Evolutionary conservation across 2,329 filamentous ascomycete species (phyloP).

Genomic region (Aspergillus ochraceus): DNA sequence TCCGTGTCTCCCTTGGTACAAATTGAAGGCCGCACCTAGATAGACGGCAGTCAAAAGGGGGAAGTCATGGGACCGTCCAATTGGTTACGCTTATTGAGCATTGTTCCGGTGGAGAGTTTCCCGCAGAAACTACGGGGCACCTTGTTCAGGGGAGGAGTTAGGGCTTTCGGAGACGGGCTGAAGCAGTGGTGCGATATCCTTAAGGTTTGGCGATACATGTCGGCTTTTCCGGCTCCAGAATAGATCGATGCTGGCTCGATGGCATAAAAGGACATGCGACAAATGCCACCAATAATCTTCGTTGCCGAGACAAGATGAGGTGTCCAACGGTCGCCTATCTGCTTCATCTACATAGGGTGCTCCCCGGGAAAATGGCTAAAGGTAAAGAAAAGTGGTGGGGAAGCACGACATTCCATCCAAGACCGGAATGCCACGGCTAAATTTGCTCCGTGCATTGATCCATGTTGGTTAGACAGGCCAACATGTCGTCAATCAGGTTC

Average conservation of each 20-base stretch:
- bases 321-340: background rate
- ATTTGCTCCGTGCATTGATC: too few relatives aligned
- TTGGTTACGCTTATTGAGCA: background rate
- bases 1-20: background rate
- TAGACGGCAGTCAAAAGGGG: background rate
- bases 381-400: too few relatives aligned
- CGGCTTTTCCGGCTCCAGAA: background rate
- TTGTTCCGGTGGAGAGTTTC: accelerated
- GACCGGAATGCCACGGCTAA: too few relatives aligned
- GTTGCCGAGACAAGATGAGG: background rate
- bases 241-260: background rate
- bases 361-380: too few relatives aligned
- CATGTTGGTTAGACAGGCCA: too few relatives aligned
- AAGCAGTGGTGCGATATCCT: background rate
- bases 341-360: background rate
- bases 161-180: background rate
- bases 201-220: background rate
- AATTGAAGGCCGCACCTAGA: background rate
- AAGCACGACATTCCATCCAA: too few relatives aligned
- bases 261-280: too few relatives aligned
- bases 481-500: too few relatives aligned
- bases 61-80: background rate
- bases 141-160: background rate
- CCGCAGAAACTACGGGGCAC: background rate
- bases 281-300: background rate